Base-by-base conservation (phyloP, 2,329 filamentous ascomycete genomes). In the Talaromyces sp. region DNA sequence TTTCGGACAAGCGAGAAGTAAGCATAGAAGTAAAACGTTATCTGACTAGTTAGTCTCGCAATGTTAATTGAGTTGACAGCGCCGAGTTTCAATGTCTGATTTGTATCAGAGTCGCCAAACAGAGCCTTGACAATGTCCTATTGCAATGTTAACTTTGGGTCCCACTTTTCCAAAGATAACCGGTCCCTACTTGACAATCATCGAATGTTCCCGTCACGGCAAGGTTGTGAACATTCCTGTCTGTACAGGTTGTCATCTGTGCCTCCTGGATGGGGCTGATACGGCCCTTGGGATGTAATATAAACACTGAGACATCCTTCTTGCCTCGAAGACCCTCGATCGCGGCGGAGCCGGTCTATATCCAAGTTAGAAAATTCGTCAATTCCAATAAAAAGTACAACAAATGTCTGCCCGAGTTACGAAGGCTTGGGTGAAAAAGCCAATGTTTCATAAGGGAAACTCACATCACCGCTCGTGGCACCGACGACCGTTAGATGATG, bases 51-150 rank as follows among this genome's bases (percentile, higher is more conserved):
- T 5, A 35, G 32, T 4, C 55, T 29, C 1, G 93, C 90, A 85
- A 89, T 97, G 80, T 98, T 98, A 79, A 98, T 98, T 52, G 90
- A 95, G 81, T 98, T 98, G 67, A 98, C 91, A 50, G 95, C 93
- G 46, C 90, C 93, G 50, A 98, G 88, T 67, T 91, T 91, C 71
- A 93, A 86, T 1, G 85, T 86, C 67, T 84, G 80, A 81, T 98
- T 98, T 73, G 90, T 89, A 59, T 92, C 87, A 2, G 88, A 81
- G 69, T 99, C 93, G 64, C 86, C 88, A 72, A 98, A 97, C 55
- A 99, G 84, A 1, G 90, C 88, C 79, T 99, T 98, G 73, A 99
- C 89, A 60, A 95, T 96, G 76, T 96, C 92, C 81, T 56, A 88
- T 67, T 91, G 91, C 71, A 93, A 86, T 2, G 84, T 86, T 67